Evolutionary conservation across 148 eudicot genomes (phyloP), one percentile per base, ranked within the genome.

Genomic region (Silene uniflora): DNA sequence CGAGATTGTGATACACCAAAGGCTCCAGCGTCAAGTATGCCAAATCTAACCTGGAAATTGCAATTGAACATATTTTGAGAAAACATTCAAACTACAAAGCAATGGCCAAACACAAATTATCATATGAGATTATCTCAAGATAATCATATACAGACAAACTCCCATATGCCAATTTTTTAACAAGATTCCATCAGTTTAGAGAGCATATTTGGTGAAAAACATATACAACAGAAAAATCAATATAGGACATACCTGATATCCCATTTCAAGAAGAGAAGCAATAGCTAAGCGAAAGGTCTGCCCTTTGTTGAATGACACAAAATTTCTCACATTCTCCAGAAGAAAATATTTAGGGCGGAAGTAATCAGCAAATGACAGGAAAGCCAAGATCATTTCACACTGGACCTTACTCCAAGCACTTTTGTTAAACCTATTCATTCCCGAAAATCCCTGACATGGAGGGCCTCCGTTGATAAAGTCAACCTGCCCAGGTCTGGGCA

Each of bases 401-500:
- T 91, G 97, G 77, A 91, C 97, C 83, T 89, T 88, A 76, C 97
- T 91, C 97, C 97, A 91, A 55, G 91, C 83, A 81, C 93, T 88
- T 74, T 86, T 86, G 73, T 88, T 91, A 73, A 91, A 91, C 73
- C 97, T 88, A 62, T 91, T 91, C 97, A 91, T 91, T 81, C 97
- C 97, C 13, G 97, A 91, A 77, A 91, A 91, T 25, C 97, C 97
- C 97, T 95, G 99, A 82, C 99, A 95, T 17, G 99, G 99, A 79
- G 99, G 99, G 35, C 99, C 99, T 73, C 99, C 99, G 72, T 95
- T 95, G 49, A 95, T 95, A 76, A 95, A 95, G 78, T 95, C 99
- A 60, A 95, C 99, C 78, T 89, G 89, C 75, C 97, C 98, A 60
- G 98, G 98, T 65, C 82, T 81, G 46, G 98, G 98, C 77, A 93